These are phyloP conservation scores for Thermothielavioides terrestris DNA, from an alignment of 495 filamentous ascomycete species.

Conservation along the genomic window DNA sequence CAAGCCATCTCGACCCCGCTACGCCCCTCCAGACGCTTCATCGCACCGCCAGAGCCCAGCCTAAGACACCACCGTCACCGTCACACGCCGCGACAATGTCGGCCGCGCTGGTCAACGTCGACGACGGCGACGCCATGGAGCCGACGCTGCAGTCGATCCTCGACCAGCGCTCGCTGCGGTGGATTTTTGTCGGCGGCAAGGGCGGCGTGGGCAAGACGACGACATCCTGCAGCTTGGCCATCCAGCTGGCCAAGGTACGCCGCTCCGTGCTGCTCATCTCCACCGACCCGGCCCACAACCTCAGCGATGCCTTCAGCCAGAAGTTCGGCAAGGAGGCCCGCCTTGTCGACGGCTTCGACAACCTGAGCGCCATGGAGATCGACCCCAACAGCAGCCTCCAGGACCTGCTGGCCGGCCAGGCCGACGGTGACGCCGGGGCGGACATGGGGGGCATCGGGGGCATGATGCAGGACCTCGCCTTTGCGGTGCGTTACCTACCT, in stretches of 20 bases:
- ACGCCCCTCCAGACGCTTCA: too few species aligned
- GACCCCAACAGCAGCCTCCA: conserved; percentile 98
- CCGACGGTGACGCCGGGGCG: conserved; percentile 52
- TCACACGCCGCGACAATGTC: conserved; percentile 44
- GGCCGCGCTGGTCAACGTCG: conserved; percentile 56
- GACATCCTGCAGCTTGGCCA: conserved; percentile 93
- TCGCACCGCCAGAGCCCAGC: too few species aligned
- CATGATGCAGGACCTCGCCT: conserved; percentile 60
- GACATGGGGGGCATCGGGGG: conserved; percentile 55
- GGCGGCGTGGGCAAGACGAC: conserved; percentile 99
- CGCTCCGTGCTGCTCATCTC: conserved; percentile 95
- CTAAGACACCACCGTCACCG: not conserved
- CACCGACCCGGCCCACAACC: conserved; percentile 96
- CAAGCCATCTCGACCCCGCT: too few species aligned
- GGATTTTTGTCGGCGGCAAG: conserved; percentile 99
- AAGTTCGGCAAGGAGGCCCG: conserved; percentile 99
- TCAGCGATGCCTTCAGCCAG: conserved; percentile 95
- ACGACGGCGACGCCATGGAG: conserved; percentile 68
- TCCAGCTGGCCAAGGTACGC: conserved; percentile 94
- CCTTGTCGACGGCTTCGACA: conserved; percentile 81
- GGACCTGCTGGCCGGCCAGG: conserved; percentile 77
- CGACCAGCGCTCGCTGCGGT: conserved; percentile 87
- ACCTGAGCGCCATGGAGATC: conserved; percentile 98
- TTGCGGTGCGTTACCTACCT: conserved; percentile 52
- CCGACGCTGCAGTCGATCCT: conserved; percentile 90